These are phyloP conservation scores for Plantago major DNA, from an alignment of 257 asterid genomes.

Conservation along the genomic window DNA sequence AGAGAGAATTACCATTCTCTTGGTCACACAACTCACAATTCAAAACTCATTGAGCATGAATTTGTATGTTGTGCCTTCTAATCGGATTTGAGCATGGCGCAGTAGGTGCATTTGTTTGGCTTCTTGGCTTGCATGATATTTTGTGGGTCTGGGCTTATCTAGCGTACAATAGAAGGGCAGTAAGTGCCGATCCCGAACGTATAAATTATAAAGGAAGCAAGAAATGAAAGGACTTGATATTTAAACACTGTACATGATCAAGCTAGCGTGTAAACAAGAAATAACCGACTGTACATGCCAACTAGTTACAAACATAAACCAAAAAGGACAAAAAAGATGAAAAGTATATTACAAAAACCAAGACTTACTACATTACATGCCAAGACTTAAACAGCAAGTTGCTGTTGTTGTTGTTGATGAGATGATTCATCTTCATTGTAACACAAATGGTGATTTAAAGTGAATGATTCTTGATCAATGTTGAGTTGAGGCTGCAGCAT, in stretches of 20 bases:
- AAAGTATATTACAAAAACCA: conserved; percentile 15
- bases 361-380: background rate
- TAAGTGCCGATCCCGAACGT: no score
- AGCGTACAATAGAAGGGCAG: no score
- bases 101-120: no score
- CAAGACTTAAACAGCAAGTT: conserved; percentile 52
- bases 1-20: no score
- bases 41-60: no score
- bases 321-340: conserved; percentile 19
- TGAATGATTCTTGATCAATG: conserved; percentile 32
- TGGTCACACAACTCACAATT: no score
- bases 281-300: conserved; percentile 39
- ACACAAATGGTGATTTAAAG: conserved; percentile 43
- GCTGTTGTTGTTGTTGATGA: conserved; percentile 47
- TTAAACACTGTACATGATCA: background rate
- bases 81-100: no score
- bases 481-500: conserved; percentile 44
- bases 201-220: no score
- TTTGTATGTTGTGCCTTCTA: no score
- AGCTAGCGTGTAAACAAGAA: conserved; percentile 21
- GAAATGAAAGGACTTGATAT: no score
- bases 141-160: no score
- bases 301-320: conserved; percentile 20
- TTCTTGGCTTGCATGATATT: no score
- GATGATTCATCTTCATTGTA: conserved; percentile 75